Conservation (phyloP, 805 yeast genomes). For the Candida awuae region DNA sequence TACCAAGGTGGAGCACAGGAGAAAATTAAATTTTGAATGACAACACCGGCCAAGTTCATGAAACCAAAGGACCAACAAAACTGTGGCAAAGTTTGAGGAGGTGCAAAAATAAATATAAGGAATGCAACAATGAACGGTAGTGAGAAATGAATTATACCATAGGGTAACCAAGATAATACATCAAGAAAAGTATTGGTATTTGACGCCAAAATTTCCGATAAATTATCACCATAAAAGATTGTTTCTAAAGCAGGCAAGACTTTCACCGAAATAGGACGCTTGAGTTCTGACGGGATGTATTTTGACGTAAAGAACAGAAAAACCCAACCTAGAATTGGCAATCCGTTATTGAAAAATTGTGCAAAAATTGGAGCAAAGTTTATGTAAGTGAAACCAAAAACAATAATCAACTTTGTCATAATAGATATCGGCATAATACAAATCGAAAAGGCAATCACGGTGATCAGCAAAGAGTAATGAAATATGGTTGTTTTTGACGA, state of each 20-base stretch:
- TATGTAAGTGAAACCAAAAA: constrained; percentile 15
- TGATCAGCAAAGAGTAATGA: constrained; percentile 17
- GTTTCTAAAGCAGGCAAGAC: constrained; percentile 91
- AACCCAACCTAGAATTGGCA: constrained; percentile 85
- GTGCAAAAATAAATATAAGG: constrained; percentile 76
- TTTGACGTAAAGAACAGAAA: constrained; percentile 73
- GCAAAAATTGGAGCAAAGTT: constrained; percentile 66
- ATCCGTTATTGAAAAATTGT: constrained; percentile 75
- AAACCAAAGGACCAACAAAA: constrained; percentile 93
- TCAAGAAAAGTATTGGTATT: constrained; percentile 61
- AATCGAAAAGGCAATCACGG: constrained; percentile 20
- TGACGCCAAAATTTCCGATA: constrained; percentile 77
- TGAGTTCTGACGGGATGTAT: constrained; percentile 61
- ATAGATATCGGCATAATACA: constrained; percentile 18
- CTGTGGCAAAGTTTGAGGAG: constrained; percentile 76
- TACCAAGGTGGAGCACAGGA: constrained; percentile 99
- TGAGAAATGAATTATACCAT: constrained; percentile 85
- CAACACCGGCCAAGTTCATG: constrained; percentile 82
- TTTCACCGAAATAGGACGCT: constrained; percentile 84
- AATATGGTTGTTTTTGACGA: constrained; percentile 1
- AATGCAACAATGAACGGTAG: constrained; percentile 82
- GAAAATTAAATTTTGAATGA: constrained; percentile 62
- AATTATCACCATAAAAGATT: constrained; percentile 84
- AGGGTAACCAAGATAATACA: constrained; percentile 88
- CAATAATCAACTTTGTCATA: constrained; percentile 14